Base-by-base conservation (phyloP, 495 filamentous ascomycete species). In the Penicillium goetzii region DNA sequence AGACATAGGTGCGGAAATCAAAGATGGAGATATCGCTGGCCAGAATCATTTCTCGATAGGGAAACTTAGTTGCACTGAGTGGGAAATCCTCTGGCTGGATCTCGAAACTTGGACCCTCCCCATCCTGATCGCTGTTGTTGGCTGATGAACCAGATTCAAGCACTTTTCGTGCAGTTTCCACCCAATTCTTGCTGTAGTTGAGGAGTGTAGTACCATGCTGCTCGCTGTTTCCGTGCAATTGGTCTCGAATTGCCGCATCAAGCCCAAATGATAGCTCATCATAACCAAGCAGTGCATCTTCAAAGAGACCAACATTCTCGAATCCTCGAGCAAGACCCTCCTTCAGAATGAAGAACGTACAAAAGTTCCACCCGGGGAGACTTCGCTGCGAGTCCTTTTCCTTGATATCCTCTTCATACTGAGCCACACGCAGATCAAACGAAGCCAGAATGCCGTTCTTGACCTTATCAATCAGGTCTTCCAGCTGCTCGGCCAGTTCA, bases 311-410 rank as follows among this genome's bases (percentile, higher is more conserved):
- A 14, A 97, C 93, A 74, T 91, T 97, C 74, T 99, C 95, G 72
- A 99, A 97, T 0, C 93, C 96, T 60, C 90, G 84, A 5, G 93
- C 93, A 45, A 99, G 82, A 5, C 95, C 95, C 72, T 99, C 95
- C 68, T 99, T 99, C 17, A 98, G 81, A 23, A 99, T 91, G 71
- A 99, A 99, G 72, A 97, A 99, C 0, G 96, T 98, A 74, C 94
- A 97, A 71, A 98, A 99, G 71, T 99, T 99, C 95, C 96, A 99
- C 0, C 95, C 95, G 4, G 96, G 95, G 25, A 99, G 77, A 45
- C 82, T 85, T 45, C 94, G 87, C 78, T 97, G 93, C 4, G 89
- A 85, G 67, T 98, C 95, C 68, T 91, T 92, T 71, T 97, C 96
- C 67, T 89, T 88, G 68, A 99, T 96, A 74, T 99, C 96, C 68